Evolutionary conservation across 805 yeast genomes (phyloP), one percentile per base, ranked within the genome.

Genomic region (Zygoascus bituminiphila): DNA sequence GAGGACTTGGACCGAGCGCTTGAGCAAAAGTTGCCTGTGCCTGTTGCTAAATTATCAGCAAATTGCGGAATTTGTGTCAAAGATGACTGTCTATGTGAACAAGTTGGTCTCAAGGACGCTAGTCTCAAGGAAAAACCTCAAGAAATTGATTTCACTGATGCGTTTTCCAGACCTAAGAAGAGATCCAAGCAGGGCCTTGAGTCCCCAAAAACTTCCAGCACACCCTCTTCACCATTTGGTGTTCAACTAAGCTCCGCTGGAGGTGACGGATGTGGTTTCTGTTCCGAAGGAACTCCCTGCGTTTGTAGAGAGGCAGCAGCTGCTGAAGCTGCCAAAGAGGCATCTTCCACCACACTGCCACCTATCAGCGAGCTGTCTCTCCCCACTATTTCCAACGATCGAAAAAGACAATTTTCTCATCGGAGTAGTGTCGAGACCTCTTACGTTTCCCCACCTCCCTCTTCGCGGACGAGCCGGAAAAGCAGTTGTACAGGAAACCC

Each of bases 281-380:
- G 98, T 61, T 79, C 95, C 0, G 95, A 86, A 56, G 93, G 81
- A 56, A 81, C 95, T 0, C 89, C 95, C 1, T 91, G 98, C 91
- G 2, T 91, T 97, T 63, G 78, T 41, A n/a, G 14, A 12, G 44
- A 41, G 14, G 21, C 44, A 8, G 44, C 44, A 15, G 44, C 33
- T 24, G 8, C 20, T 7, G 44, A 41, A 14, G 14, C 14, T n/a
- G 20, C 17, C 12, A n/a, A 41, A 8, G 26, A 25, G 35, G 19
- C 7, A 12, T 12, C 35, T 12, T 4, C 36, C 14, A 24, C 44
- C 19, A 26, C 17, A 5, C 44, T 41, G 3, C 44, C 44, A 12
- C 44, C 44, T 5, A 41, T 41, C 17, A n/a, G 35, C 25, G 51
- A 49, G 42, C 49, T 57, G 35, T 55, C 60, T 24, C 42, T 50